Conservation (phyloP, 305 asterid species). For the Fraxinus velutina region DNA sequence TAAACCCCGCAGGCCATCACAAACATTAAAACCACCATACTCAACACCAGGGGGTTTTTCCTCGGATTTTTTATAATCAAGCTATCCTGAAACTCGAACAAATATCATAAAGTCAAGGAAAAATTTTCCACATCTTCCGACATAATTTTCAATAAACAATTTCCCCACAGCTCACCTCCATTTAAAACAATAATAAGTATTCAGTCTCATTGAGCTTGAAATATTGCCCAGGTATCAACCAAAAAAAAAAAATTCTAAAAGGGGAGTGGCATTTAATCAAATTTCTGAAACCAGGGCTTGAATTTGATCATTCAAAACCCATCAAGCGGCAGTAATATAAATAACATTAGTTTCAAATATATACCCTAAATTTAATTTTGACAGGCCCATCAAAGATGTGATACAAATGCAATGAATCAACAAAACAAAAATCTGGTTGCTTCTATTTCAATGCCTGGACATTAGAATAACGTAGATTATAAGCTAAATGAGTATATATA, state of each 20-base stretch:
- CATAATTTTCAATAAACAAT: neutral
- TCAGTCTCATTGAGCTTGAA: neutral
- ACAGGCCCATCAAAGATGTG: neutral
- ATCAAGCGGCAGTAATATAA: neutral
- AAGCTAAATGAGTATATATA: neutral
- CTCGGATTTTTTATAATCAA: slow-evolving; percentile 47
- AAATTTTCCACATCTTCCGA: neutral
- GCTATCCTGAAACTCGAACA: slow-evolving; percentile 55
- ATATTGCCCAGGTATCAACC: neutral
- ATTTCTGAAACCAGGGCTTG: neutral
- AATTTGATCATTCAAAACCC: neutral
- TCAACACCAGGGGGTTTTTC: slow-evolving; percentile 57
- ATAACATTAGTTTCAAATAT: neutral
- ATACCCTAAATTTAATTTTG: neutral
- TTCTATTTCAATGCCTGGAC: neutral
- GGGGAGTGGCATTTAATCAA: neutral
- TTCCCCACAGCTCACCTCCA: neutral
- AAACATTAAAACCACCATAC: slow-evolving; percentile 67
- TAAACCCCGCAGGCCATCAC: slow-evolving; percentile 74
- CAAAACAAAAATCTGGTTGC: neutral
- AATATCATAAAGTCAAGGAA: neutral
- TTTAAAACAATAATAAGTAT: neutral
- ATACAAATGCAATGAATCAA: neutral
- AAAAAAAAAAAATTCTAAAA: neutral
- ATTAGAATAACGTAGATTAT: slow-evolving; percentile 1